These are phyloP conservation scores for Collybia sordida DNA, from an alignment of 768 basidiomycete genomes.

Conservation along the genomic window DNA sequence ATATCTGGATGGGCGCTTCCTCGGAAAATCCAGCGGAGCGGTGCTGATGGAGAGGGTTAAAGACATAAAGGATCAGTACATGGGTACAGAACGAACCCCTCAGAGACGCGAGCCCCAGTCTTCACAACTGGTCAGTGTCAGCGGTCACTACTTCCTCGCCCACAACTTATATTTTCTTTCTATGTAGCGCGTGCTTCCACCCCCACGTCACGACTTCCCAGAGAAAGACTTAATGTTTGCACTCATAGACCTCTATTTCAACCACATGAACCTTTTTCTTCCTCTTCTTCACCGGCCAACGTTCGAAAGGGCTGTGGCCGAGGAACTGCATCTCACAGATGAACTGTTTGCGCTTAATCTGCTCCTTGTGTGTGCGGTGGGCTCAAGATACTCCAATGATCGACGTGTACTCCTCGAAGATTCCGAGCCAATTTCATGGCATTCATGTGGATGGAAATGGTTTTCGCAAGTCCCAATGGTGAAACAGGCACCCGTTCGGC, in stretches of 20 bases:
- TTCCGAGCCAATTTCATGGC: conserved; percentile 27
- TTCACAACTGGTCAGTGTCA: neutral
- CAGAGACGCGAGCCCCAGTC: neutral
- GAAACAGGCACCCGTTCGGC: conserved; percentile 52
- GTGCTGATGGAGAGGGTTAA: conserved; percentile 52
- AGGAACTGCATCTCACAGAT: conserved; percentile 51
- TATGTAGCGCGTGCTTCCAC: conserved; percentile 17
- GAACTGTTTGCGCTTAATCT: conserved; percentile 55
- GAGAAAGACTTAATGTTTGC: conserved; percentile 45
- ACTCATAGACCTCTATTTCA: conserved; percentile 70
- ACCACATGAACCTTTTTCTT: conserved; percentile 47
- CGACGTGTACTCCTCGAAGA: conserved; percentile 47
- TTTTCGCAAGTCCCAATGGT: conserved; percentile 65
- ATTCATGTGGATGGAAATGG: conserved; percentile 65
- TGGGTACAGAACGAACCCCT: conserved; percentile 28
- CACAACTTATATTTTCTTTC: conserved; percentile 26
- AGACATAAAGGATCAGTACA: conserved; percentile 54
- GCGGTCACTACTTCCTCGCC: conserved; percentile 2
- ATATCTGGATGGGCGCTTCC: conserved; percentile 33
- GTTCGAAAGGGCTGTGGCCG: conserved; percentile 51
- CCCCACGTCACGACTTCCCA: conserved; percentile 42
- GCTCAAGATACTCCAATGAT: conserved; percentile 58
- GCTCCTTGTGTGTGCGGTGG: conserved; percentile 72
- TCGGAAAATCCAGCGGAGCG: conserved; percentile 54
- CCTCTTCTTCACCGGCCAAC: conserved; percentile 75